These are phyloP conservation scores for Diaporthe sp. DNA, from an alignment of 2,329 filamentous ascomycete species.

Conservation along the genomic window DNA sequence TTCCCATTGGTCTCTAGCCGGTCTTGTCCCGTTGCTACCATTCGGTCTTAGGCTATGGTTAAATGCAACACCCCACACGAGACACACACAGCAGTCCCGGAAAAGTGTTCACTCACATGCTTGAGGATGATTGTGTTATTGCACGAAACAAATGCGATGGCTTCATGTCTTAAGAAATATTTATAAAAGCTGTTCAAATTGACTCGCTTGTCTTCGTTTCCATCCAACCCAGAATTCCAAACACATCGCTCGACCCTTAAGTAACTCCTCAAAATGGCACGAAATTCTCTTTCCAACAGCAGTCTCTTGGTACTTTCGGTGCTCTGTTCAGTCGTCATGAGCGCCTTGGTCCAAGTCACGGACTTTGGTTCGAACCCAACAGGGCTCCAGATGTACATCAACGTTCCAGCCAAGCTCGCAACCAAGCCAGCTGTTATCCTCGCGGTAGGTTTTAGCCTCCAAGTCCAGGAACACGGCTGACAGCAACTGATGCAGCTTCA, in stretches of 20 bases:
- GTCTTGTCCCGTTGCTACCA: constrained; percentile 16
- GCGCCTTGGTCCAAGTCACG: constrained; percentile 39
- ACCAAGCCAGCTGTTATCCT: constrained; percentile 61
- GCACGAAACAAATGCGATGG: not conserved
- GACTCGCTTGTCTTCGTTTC: not conserved
- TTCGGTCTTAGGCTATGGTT: constrained; percentile 30
- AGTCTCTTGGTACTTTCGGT: not conserved
- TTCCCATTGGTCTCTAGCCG: constrained; percentile 21
- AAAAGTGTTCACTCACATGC: not conserved
- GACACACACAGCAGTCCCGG: not conserved
- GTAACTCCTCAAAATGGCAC: not conserved
- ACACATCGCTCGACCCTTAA: too few species aligned
- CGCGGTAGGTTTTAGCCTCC: constrained; percentile 47
- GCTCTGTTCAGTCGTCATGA: not conserved
- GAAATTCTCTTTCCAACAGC: not conserved
- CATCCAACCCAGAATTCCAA: not conserved
- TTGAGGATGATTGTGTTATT: not conserved
- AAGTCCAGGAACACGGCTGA: not conserved
- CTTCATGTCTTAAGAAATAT: not conserved
- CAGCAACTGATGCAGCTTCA: constrained; percentile 49
- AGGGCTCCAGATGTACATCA: constrained; percentile 58
- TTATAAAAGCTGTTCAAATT: not conserved
- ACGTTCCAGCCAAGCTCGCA: constrained; percentile 50
- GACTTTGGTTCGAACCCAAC: constrained; percentile 53
- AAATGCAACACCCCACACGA: constrained; percentile 28